Evolutionary conservation across 768 basidiomycete species (phyloP), one percentile per base, ranked within the genome.

Genomic region (Lentinula guzmanii): DNA sequence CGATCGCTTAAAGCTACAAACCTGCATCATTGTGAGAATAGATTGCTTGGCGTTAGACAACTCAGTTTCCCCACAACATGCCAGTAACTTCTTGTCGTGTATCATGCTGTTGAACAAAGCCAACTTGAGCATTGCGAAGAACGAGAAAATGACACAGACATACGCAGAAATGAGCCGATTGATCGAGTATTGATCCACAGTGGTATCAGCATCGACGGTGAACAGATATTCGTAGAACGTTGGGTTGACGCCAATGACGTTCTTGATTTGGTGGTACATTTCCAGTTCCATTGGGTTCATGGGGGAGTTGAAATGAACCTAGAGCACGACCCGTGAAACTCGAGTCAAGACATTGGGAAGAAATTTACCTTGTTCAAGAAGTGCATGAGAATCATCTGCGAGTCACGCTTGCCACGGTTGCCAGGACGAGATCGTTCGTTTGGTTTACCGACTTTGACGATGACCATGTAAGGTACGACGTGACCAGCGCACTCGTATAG

Each of bases 211-310:
- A 74, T 97, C 94, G 45, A 97, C 85, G 71, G 86, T 94, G 77
- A 96, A 90, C 63, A 95, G 66, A 68, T 95, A 98, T 75, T 98
- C 97, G 75, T 98, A 99, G 77, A 98, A 98, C 0, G 93, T 89
- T 2, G 96, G 97, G 74, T 99, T 97, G 69, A 99, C 94, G 74
- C 97, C 97, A 67, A 99, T 98, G 58, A 98, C 95, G 69, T 99
- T 99, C 83, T 98, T 94, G 82, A 98, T 95, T 74, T 99, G 97
- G 72, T 98, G 97, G 70, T 95, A 98, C 78, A 99, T 96, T 77
- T 99, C 97, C 58, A 99, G 76, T 75, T 99, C 97, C 64, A 96
- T 75, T 0, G 97, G 97, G 69, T 90, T 93, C 97, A 99, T 98
- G 0, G 95, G 89, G 21, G 93, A 74, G 72, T 95, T 93, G 75